Percentiles rank a stretch among this genome's conserved stretches.
These are phyloP conservation scores for Fusarium humuli DNA, from an alignment of 2,329 filamentous ascomycete genomes.

Conservation along the genomic window DNA sequence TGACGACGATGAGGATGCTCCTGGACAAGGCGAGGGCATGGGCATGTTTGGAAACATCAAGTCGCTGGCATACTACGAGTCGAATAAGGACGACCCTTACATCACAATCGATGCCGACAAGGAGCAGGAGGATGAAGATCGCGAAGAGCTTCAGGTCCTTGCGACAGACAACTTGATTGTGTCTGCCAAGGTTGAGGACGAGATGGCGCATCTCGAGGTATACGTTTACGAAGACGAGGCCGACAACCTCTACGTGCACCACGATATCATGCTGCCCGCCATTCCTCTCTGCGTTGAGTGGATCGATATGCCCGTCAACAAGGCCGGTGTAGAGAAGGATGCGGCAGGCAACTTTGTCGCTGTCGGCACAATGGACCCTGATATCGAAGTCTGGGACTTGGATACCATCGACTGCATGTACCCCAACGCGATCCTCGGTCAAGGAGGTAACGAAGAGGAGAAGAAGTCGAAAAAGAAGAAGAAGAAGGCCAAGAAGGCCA, in stretches of 20 bases:
- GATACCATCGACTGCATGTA: slow-evolving; percentile 98
- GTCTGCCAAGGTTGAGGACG: slow-evolving; percentile 94
- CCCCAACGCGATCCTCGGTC: slow-evolving; percentile 93
- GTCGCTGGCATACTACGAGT: slow-evolving; percentile 91
- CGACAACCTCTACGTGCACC: slow-evolving; percentile 98
- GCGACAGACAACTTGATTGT: slow-evolving; percentile 93
- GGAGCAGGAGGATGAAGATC: slow-evolving; percentile 82
- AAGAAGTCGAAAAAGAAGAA: slow-evolving; percentile 86
- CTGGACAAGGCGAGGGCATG: slow-evolving; percentile 74
- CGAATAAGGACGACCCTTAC: slow-evolving; percentile 95
- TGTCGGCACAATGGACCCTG: slow-evolving; percentile 95
- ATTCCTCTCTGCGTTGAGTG: slow-evolving; percentile 97
- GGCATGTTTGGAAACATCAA: slow-evolving; percentile 97
- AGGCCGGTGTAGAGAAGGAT: slow-evolving; percentile 70
- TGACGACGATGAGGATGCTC: slow-evolving; percentile 67
- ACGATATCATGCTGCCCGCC: slow-evolving; percentile 98
- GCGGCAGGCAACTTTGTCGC: slow-evolving; percentile 90
- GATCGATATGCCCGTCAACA: slow-evolving; percentile 91
- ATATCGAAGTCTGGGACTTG: slow-evolving; percentile 98
- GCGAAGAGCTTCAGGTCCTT: slow-evolving; percentile 92
- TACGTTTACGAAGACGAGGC: slow-evolving; percentile 96
- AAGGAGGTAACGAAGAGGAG: slow-evolving; percentile 68
- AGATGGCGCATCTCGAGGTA: slow-evolving; percentile 94
- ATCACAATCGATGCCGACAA: slow-evolving; percentile 84
- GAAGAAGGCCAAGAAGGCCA: slow-evolving; percentile 89